Evolutionary conservation across 139 green algal genomes (phyloP), one percentile per base, ranked within the genome.

Genomic region (Asterochloris sp.): DNA sequence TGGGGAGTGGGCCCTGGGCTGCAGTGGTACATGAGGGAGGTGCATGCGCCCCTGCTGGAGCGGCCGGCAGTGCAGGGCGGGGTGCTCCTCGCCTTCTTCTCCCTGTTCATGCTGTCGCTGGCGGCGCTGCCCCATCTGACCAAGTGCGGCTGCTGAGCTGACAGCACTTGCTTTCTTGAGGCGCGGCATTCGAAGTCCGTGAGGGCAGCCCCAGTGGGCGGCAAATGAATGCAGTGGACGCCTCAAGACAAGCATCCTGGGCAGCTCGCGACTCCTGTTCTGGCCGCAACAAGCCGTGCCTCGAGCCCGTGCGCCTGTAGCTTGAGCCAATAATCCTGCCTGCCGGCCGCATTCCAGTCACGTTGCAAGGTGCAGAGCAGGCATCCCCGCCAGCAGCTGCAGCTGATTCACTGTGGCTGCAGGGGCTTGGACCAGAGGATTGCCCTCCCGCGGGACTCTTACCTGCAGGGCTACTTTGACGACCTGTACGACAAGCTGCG

Each of bases 391-490:
- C 17, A 71, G 66, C 66, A 71, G 23, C 21, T 16, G 66, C 66
- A 71, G 23, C 21, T 16, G 13, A 21, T 0, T 14, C 73, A 14
- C 15, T 64, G 0, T 23, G 29, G 15, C 8, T 82, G 67, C 69
- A 91, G 92, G 68, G 95, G 95, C 0, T 86, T 98, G 64, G 94
- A 98, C 63, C 95, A 98, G 89, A 79, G 87, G 12, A 92, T 98
- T 60, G 95, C 95, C 0, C 89, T 98, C 78, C 95, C 95, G 0
- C 62, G 85, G 11, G 95, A 98, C 87, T 97, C 92, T 0, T 98
- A 98, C 90, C 89, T 98, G 85, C 95, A 98, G 87, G 69, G 68
- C n/a, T 98, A 97, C 89, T 98, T 93, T 80, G 54, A 78, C 1
- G 92, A 97, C 82, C 84, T 96, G 28, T 83, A 91, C 26, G 29